Evolutionary conservation across 176 grass and related monocot species (phyloP), one percentile per base, ranked within the genome.

Genomic region (Thalia dealbata): DNA sequence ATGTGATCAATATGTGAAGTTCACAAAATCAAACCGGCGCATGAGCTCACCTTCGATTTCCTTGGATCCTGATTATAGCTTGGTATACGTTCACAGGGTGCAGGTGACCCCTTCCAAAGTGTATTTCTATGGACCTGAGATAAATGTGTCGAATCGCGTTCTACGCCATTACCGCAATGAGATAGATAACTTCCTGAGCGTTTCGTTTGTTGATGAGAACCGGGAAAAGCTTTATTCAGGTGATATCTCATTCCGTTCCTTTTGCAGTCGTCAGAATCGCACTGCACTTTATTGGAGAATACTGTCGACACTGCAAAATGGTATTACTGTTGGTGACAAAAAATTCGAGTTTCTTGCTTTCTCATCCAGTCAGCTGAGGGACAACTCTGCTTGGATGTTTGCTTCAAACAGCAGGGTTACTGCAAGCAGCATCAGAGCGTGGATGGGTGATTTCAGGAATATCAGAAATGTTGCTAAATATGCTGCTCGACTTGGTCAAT

Each of bases 321-420:
- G 93, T 52, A 90, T 96, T 23, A 80, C 61, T 62, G 81, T 96
- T 70, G 89, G 89, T 64, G 78, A 74, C 55, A 90, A 90, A 78
- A 86, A 96, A 46, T 96, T 90, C 61, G 84, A 90, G 61, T 96
- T 96, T 84, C 93, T 96, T 69, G 93, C 93, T 14, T 96, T 96
- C 71, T 96, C 93, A 72, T 92, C 93, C 65, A 96, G 87, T 73
- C 93, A 96, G 78, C 81, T 96, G 64, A 85, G 93, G 74, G 93
- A 96, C 71, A 92, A 87, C 67, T 92, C 93, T 69, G 80, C 87
- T 64, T 96, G 93, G 93, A 92, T 96, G 89, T 96, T 96, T 88
- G 89, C 89, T 69, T 78, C 89, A 72, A 62, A 58, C 3, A 65
- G 8, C 22, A 79, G 66, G 35, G 69, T 92, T 82, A 81, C 80